Percentiles rank a stretch among this genome's conserved stretches.
These are phyloP conservation scores for Hypoxylon intermedium DNA, from an alignment of 495 filamentous ascomycete species.

Conservation along the genomic window DNA sequence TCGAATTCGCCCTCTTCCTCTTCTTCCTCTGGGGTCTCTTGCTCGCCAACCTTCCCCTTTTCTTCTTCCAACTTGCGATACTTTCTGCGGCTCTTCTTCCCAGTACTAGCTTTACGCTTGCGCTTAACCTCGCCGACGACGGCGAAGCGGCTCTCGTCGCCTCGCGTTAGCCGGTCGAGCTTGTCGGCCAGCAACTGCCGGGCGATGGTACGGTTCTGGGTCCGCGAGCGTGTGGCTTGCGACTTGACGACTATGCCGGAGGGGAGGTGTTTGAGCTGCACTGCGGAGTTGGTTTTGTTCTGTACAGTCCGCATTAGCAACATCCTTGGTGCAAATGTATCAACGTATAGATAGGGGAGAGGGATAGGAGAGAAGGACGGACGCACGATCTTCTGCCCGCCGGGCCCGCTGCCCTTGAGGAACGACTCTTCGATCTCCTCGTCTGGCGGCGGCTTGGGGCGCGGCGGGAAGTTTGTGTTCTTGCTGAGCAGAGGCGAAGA, in stretches of 20 bases:
- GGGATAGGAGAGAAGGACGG: conserved; percentile 4
- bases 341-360: conserved; percentile 3
- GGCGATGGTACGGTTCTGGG: conserved; percentile 89
- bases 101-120: conserved; percentile 56
- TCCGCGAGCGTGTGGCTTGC: conserved; percentile 85
- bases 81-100: conserved; percentile 58
- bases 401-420: conserved; percentile 90
- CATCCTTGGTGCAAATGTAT: background rate
- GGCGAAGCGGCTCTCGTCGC: conserved; percentile 51
- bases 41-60: conserved; percentile 21
- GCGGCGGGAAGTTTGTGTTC: conserved; percentile 67
- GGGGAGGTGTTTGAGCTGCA: conserved; percentile 88
- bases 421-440: conserved; percentile 81
- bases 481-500: conserved; percentile 27
- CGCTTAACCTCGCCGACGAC: conserved; percentile 51
- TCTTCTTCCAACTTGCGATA: conserved; percentile 57
- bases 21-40: conserved; percentile 14
- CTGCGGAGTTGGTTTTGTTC: conserved; percentile 97
- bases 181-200: conserved; percentile 76
- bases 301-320: conserved; percentile 36
- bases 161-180: conserved; percentile 70
- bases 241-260: conserved; percentile 91
- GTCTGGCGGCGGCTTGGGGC: conserved; percentile 73
- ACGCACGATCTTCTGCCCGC: conserved; percentile 89
- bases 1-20: conserved; percentile 5